Conservation (phyloP, 176 grass and related monocot species). For the Oryza glumipatula region DNA sequence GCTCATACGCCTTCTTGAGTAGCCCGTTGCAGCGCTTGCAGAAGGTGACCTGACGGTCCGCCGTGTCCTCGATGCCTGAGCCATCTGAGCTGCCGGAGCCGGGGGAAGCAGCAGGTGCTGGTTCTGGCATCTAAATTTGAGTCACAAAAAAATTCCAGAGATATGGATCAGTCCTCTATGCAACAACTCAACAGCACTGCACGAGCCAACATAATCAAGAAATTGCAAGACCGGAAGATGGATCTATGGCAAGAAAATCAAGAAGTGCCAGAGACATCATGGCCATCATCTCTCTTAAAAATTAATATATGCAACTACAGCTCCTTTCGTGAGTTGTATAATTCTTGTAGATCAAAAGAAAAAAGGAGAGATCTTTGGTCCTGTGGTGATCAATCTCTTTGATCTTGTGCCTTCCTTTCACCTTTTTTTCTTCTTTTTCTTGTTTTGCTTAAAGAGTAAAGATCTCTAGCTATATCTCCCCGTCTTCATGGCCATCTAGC, state of each 20-base stretch:
- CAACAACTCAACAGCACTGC: neutral
- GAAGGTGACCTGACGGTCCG: too few relatives aligned
- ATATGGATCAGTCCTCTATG: neutral
- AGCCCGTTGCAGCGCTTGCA: conserved; percentile 64
- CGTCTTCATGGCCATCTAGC: conserved; percentile 4
- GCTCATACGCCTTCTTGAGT: conserved; percentile 83
- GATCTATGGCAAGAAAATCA: conserved; percentile 22
- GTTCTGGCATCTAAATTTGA: conserved; percentile 33
- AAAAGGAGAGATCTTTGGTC: neutral
- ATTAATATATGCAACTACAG: neutral
- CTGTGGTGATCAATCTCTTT: neutral
- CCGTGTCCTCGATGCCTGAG: neutral
- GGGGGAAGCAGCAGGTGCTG: neutral
- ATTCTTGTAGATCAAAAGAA: neutral
- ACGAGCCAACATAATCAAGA: conserved; percentile 14
- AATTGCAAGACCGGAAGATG: conserved; percentile 2
- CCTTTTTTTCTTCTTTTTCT: neutral
- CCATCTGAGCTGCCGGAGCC: neutral
- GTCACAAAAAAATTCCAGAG: conserved; percentile 17
- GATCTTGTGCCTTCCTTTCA: neutral
- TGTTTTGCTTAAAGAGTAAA: conserved; percentile 15
- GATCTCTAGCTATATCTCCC: neutral
- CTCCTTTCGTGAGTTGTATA: neutral
- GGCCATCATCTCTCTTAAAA: too few relatives aligned
- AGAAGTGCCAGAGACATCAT: neutral